A percentile compares a stretch with the other conserved stretches of the same genome.
These are phyloP conservation scores for Malus hybrid DNA, from an alignment of 331 rosid genomes.

Conservation along the genomic window DNA sequence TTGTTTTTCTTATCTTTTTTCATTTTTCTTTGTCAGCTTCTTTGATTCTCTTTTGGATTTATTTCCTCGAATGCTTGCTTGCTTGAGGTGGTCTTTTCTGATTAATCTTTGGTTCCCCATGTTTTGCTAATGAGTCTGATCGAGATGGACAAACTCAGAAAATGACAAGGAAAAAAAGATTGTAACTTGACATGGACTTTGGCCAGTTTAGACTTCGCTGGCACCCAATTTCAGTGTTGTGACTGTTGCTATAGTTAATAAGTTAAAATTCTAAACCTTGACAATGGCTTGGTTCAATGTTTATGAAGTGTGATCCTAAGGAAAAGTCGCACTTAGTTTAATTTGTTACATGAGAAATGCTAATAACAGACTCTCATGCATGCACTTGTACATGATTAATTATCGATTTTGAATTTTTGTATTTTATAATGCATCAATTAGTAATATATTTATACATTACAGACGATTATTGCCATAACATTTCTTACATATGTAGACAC, in stretches of 20 bases:
- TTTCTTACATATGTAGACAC: no score
- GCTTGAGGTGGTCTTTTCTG: slow-evolving; percentile 32
- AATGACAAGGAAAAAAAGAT: slow-evolving; percentile 19
- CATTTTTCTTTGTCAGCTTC: not conserved
- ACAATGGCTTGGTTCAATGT: not conserved
- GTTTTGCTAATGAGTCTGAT: slow-evolving; percentile 4
- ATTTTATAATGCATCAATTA: no score
- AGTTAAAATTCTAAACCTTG: not conserved
- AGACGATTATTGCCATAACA: no score
- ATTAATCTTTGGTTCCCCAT: not conserved
- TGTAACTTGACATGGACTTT: slow-evolving; percentile 14
- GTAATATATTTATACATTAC: no score
- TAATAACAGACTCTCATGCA: no score
- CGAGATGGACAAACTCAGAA: not conserved
- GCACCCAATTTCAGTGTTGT: not conserved
- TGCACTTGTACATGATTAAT: no score
- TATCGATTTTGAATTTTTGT: no score
- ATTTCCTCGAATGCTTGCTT: not conserved
- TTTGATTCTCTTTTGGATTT: slow-evolving; percentile 7
- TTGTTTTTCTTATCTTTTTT: slow-evolving; percentile 11
- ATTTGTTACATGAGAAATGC: no score
- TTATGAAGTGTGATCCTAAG: no score
- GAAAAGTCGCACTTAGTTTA: no score
- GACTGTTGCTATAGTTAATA: not conserved
- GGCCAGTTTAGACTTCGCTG: slow-evolving; percentile 30